phyloP scores from a whole-genome alignment of 2,329 filamentous ascomycete genomes.

The Ascochyta viciae-villosae region DNA sequence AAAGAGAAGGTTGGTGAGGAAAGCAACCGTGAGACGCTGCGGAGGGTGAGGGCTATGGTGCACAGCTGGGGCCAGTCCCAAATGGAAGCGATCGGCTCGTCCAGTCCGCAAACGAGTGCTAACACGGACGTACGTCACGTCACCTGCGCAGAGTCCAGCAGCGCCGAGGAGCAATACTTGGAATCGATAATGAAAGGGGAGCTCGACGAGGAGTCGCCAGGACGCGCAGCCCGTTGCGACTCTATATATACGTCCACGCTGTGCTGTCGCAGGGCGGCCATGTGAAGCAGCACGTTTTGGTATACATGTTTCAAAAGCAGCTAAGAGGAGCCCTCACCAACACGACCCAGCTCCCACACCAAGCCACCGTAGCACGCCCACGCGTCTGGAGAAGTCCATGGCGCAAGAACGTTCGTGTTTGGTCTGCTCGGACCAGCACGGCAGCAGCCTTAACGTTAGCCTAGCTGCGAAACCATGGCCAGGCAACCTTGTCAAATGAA shows the following conservation, averaged over 20 bases:
- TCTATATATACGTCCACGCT: constrained; percentile 20
- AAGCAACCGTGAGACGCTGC: constrained; percentile 24
- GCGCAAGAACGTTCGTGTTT: constrained; percentile 16
- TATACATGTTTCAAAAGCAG: constrained; percentile 32
- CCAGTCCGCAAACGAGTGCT: constrained; percentile 36
- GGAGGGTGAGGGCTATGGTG: constrained; percentile 28
- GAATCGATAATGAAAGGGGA: constrained; percentile 11
- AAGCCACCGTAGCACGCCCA: constrained; percentile 20
- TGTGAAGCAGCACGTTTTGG: constrained; percentile 33
- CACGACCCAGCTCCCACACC: neutral
- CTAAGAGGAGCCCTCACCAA: constrained; percentile 15
- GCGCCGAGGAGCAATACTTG: constrained; percentile 20
- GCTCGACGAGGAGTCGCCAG: constrained; percentile 1
- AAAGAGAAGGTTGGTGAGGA: constrained; percentile 23
- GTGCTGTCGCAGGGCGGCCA: constrained; percentile 30
- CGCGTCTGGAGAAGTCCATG: constrained; percentile 2
- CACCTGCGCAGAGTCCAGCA: constrained; percentile 24
- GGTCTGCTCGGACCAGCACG: constrained; percentile 11
- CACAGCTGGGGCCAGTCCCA: constrained; percentile 25
- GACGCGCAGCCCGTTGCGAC: neutral
- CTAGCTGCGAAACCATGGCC: neutral
- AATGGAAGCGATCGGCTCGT: constrained; percentile 36
- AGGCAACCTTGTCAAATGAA: constrained; percentile 8
- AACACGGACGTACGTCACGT: constrained; percentile 38
- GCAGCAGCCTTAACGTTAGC: constrained; percentile 4